These are phyloP conservation scores for Phoma sp. DNA, from an alignment of 2,329 filamentous ascomycete species.

Conservation along the genomic window DNA sequence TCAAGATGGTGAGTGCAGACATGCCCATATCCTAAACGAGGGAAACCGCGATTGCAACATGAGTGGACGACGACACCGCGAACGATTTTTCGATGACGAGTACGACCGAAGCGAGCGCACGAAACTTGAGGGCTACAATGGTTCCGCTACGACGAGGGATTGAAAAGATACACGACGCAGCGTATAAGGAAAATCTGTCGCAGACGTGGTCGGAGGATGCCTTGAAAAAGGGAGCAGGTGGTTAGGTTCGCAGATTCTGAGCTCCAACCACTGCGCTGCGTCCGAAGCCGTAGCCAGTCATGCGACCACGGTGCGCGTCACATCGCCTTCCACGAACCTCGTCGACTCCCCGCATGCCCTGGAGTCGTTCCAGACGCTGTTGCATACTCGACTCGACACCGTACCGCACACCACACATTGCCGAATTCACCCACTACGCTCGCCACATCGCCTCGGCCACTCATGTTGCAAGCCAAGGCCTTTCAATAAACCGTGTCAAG, in stretches of 20 bases:
- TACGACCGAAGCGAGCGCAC: conserved; percentile 25
- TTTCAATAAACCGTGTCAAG: conserved; percentile 14
- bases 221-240: not conserved
- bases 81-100: conserved; percentile 30
- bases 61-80: conserved; percentile 31
- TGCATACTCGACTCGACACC: not conserved
- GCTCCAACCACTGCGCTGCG: not conserved
- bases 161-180: not conserved
- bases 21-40: conserved; percentile 3
- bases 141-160: conserved; percentile 2
- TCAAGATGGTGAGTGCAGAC: conserved; percentile 50
- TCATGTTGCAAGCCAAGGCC: conserved; percentile 20
- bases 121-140: conserved; percentile 4
- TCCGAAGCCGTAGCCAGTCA: not conserved
- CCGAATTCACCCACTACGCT: not conserved
- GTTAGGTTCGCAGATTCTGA: not conserved
- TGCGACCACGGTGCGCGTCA: not conserved
- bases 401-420: not conserved
- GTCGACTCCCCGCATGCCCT: no score
- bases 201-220: not conserved
- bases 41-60: conserved; percentile 33
- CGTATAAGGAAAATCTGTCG: not conserved
- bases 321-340: no score
- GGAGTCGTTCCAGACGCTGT: not conserved
- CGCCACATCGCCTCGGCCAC: conserved; percentile 17